Conservation (phyloP, 2,329 filamentous ascomycete species). For the Colletotrichum euphorbiae region DNA sequence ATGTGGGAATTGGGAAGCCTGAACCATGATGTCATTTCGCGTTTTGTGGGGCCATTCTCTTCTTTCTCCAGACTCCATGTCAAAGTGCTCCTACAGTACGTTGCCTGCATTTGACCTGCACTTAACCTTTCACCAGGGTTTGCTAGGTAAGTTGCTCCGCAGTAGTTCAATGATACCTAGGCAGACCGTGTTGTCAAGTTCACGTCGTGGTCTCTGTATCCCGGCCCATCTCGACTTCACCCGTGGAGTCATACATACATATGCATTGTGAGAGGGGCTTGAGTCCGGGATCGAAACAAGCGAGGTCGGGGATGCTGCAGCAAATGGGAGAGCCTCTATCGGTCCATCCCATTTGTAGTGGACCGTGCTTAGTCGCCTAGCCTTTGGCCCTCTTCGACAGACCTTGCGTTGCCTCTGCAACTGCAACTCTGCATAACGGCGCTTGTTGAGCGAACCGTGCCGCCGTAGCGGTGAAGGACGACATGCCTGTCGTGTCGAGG, state of each 20-base stretch:
- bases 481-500: slow-evolving; percentile 5
- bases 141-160: slow-evolving; percentile 11
- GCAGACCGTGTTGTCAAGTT: neutral
- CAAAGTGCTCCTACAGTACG: neutral
- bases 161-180: neutral
- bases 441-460: slow-evolving; percentile 9
- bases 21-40: slow-evolving; percentile 34
- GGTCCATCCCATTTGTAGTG: slow-evolving; percentile 22
- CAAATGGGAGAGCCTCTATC: slow-evolving; percentile 19
- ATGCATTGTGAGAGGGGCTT: slow-evolving; percentile 38
- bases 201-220: slow-evolving; percentile 13
- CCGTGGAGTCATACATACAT: slow-evolving; percentile 33
- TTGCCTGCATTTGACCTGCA: slow-evolving; percentile 3
- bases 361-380: slow-evolving; percentile 12
- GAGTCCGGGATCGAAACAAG: slow-evolving; percentile 30
- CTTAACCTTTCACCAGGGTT: slow-evolving; percentile 5
- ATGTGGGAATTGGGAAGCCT: slow-evolving; percentile 16
- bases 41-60: slow-evolving; percentile 6
- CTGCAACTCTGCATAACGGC: slow-evolving; percentile 11
- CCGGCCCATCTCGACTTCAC: slow-evolving; percentile 24
- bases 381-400: slow-evolving; percentile 5
- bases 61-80: neutral
- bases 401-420: neutral
- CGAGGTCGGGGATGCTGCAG: slow-evolving; percentile 26
- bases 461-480: slow-evolving; percentile 30